Base-by-base conservation (phyloP, 2,329 filamentous ascomycete species). In the Pseudogymnoascus sp. region DNA sequence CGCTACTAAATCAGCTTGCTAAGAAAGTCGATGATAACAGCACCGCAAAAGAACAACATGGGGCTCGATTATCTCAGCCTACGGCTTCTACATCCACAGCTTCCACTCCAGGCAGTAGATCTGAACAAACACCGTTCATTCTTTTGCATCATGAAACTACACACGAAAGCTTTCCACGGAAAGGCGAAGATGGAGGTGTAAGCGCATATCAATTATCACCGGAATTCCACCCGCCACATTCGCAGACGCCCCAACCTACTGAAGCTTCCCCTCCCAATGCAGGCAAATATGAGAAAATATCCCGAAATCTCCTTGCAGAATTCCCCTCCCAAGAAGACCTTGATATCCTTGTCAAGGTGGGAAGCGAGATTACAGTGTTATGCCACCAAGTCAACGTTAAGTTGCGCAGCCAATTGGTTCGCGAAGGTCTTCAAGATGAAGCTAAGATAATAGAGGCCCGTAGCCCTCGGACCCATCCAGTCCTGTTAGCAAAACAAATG, bases 1-100 rank as follows among this genome's bases (percentile, higher is more conserved):
- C 74, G 26, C 73, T 82, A 67, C 77, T 82, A 71, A 76, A 79
- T 68, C 75, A 73, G 62, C 68, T 82, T 0, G 75, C 79, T 60
- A 74, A 77, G n/a, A 74, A 73, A 37, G 72, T 76, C 29, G 31
- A 42, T 66, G 74, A 59, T 70, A 71, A 1, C 66, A 71, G 17
- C 13, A 64, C 74, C 10, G 68, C 69, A 11, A 65, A 70, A 0
- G 75, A 76, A 0, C 69, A 70, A 0, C 67, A 75, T 0, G 72
- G 76, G 23, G 74, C 79, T 23, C 72, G 74, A 9, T 64, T 72
- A n/a, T 65, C 71, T 29, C 37, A 69, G 6, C 61, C 10, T 4
- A 26, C 82, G 83, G 67, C 82, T 82, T 0, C 73, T 78, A 2
- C 65, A 82, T n/a, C n/a, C n/a, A n/a, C n/a, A n/a, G n/a, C n/a